phyloP scores from a whole-genome alignment of 345 rosid species.

The Gossypium longicalyx region DNA sequence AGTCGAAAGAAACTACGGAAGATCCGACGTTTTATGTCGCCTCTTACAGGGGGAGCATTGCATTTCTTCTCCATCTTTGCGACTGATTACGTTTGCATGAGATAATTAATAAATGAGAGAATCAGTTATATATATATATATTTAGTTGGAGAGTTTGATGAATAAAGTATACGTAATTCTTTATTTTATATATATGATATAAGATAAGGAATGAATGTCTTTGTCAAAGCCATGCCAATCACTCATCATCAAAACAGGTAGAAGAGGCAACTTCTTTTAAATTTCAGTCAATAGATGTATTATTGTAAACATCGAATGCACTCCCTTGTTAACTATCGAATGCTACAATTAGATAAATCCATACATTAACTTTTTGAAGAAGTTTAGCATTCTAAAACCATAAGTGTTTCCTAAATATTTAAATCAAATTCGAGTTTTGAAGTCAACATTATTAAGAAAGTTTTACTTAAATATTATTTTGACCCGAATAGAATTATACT shows the following conservation, averaged over 20 bases:
- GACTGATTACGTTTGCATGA: background rate
- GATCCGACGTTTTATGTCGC: background rate
- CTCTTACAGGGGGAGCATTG: background rate
- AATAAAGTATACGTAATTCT: background rate
- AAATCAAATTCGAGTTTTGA: too few species aligned
- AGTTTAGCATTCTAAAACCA: too few species aligned
- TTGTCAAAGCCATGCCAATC: background rate
- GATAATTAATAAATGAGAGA: background rate
- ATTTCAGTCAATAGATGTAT: background rate
- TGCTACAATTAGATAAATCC: background rate
- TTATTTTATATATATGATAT: background rate
- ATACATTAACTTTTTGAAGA: too few species aligned
- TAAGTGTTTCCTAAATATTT: too few species aligned
- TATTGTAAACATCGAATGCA: background rate
- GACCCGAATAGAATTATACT: rapidly evolving
- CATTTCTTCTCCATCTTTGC: background rate
- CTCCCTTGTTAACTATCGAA: background rate
- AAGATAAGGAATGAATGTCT: background rate
- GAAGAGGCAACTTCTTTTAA: background rate
- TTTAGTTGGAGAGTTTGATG: background rate
- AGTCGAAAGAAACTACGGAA: background rate
- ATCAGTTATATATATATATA: background rate
- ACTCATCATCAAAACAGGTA: background rate
- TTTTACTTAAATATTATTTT: rapidly evolving
- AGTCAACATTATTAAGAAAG: too few species aligned